Evolutionary conservation across 2,329 filamentous ascomycete species (phyloP).

Genomic region (Exutisphaerella laricina): DNA sequence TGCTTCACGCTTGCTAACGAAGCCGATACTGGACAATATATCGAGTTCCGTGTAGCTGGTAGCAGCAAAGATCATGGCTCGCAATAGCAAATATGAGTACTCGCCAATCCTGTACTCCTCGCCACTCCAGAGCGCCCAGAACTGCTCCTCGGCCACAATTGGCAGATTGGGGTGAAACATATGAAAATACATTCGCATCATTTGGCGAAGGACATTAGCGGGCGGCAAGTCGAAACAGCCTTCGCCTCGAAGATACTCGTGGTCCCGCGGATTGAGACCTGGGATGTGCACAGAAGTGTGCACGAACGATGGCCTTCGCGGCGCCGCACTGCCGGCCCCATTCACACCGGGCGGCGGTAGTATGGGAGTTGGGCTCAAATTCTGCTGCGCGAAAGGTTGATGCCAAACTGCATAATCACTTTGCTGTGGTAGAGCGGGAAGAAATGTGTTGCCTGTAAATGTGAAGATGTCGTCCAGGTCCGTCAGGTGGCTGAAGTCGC

Average conservation of each 20-base stretch:
- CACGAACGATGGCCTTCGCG: constrained; percentile 9
- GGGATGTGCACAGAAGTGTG: constrained; percentile 15
- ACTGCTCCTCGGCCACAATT: constrained; percentile 13
- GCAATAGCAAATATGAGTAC: constrained; percentile 11
- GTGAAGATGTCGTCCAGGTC: constrained; percentile 23
- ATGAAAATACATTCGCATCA: constrained; percentile 14
- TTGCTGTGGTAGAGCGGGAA: constrained; percentile 13
- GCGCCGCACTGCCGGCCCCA: constrained; percentile 6
- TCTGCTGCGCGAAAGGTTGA: constrained; percentile 12
- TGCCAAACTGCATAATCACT: constrained; percentile 12
- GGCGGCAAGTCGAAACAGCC: constrained; percentile 18
- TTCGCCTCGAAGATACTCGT: constrained; percentile 15
- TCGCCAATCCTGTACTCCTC: constrained; percentile 10
- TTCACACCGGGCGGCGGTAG: constrained; percentile 12
- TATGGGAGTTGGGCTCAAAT: constrained; percentile 11
- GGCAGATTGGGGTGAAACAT: constrained; percentile 15
- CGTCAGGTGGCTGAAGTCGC: constrained; percentile 20
- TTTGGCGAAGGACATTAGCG: constrained; percentile 8
- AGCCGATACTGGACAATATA: constrained; percentile 15
- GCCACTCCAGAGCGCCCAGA: constrained; percentile 15
- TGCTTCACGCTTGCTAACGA: constrained; percentile 21
- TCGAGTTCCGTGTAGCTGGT: constrained; percentile 18
- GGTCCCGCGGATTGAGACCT: constrained; percentile 18
- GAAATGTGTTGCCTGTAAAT: constrained; percentile 20
- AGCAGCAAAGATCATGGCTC: constrained; percentile 16